A percentile compares a stretch with the other conserved stretches of the same genome.
These are phyloP conservation scores for Fusarium lateritium DNA, from an alignment of 2,329 filamentous ascomycete genomes.

Conservation along the genomic window DNA sequence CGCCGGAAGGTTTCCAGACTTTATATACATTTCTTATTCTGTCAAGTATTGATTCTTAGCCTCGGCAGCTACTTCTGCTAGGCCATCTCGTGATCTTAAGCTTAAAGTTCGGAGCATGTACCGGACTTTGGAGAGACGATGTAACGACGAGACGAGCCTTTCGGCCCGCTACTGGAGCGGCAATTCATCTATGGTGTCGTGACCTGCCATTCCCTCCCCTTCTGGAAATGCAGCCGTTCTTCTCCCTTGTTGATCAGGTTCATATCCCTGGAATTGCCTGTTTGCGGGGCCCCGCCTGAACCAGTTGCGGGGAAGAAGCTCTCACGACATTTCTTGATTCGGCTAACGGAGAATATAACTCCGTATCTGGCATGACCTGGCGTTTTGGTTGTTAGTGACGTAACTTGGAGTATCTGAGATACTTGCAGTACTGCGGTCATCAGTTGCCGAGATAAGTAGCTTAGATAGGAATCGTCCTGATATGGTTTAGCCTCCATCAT, in stretches of 20 bases:
- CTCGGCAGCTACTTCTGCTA: conserved; percentile 4
- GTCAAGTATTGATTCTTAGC: not conserved
- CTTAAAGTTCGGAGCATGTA: conserved; percentile 24
- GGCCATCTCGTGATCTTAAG: conserved; percentile 5
- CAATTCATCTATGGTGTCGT: conserved; percentile 13
- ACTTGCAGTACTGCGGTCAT: too few species aligned
- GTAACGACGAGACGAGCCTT: not conserved
- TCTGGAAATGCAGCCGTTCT: conserved; percentile 17
- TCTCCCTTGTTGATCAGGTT: not conserved
- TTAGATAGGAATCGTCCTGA: too few species aligned
- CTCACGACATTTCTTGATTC: conserved; percentile 19
- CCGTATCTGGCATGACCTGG: conserved; percentile 6
- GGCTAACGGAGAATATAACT: conserved; percentile 17
- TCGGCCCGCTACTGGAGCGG: conserved; percentile 19
- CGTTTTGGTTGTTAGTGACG: conserved; percentile 24
- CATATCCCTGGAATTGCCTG: not conserved
- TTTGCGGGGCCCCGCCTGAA: conserved; percentile 33
- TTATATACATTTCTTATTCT: not conserved
- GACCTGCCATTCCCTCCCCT: conserved; percentile 14
- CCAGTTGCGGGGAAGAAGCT: conserved; percentile 18
- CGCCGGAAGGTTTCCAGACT: not conserved
- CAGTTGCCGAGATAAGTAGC: too few species aligned
- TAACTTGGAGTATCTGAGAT: not conserved
- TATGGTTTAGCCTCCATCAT: too few species aligned
- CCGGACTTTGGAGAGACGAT: conserved; percentile 5